phyloP scores from a whole-genome alignment of 768 basidiomycete genomes.

The Tulasnella sp. region DNA sequence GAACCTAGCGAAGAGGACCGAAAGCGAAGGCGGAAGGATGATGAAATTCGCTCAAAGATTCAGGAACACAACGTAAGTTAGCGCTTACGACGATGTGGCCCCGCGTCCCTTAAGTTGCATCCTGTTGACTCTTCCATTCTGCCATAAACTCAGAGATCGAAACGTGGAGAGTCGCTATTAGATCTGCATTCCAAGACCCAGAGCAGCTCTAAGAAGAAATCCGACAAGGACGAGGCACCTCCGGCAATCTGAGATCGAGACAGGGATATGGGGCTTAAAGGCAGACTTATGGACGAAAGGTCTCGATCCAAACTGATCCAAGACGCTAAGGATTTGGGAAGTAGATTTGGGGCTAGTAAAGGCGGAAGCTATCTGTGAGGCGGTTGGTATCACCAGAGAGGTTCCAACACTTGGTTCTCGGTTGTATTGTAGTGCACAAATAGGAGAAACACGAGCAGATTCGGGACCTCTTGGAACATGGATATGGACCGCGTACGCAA shows the following conservation, averaged over 20 bases:
- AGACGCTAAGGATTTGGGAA: conserved; percentile 73
- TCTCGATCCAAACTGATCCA: conserved; percentile 68
- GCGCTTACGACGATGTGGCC: neutral
- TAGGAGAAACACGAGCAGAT: too few species aligned
- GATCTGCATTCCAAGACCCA: conserved; percentile 39
- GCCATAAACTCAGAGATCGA: conserved; percentile 25
- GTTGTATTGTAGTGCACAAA: too few species aligned
- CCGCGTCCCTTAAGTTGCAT: neutral
- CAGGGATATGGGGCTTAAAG: conserved; percentile 81
- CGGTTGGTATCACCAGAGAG: neutral
- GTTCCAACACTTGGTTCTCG: neutral
- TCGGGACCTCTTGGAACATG: too few species aligned
- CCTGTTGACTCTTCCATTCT: neutral
- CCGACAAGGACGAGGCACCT: conserved; percentile 44
- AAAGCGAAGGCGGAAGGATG: conserved; percentile 58
- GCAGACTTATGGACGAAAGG: conserved; percentile 82
- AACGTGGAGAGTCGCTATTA: conserved; percentile 49
- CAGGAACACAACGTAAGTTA: conserved; percentile 67
- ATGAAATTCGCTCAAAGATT: conserved; percentile 60
- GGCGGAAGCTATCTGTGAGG: conserved; percentile 29
- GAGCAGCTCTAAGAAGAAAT: conserved; percentile 30
- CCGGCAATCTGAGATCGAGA: conserved; percentile 85
- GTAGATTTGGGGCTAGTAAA: conserved; percentile 60
- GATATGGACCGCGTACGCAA: too few species aligned
- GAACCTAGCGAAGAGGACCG: conserved; percentile 34